These are phyloP conservation scores for Deinandra increscens DNA, from an alignment of 129 eudicot species.

Conservation along the genomic window DNA sequence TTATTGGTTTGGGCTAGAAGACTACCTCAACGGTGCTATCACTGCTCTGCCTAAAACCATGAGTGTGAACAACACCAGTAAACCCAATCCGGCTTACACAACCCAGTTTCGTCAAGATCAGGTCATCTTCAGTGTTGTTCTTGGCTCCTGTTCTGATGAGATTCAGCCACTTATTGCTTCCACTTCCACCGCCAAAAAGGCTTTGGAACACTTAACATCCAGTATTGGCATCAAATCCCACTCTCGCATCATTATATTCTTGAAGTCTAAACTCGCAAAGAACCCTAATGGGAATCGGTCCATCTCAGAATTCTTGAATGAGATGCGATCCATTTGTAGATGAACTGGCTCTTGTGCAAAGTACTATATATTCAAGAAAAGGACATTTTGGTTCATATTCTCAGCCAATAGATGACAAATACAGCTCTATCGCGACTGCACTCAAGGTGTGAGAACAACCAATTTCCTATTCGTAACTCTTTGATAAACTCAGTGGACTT, in stretches of 20 bases:
- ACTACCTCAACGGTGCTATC: conserved; percentile 17
- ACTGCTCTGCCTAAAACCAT: conserved; percentile 30
- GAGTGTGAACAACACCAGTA: neutral
- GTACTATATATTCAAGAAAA: neutral
- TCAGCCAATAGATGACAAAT: neutral
- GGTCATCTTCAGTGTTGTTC: neutral
- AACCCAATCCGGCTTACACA: neutral
- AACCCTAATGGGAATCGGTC: neutral
- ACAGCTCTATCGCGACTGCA: neutral
- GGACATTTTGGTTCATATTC: neutral
- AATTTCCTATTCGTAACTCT: no score
- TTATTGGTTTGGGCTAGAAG: neutral
- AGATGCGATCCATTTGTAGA: neutral
- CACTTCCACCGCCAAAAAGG: neutral
- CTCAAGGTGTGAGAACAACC: neutral
- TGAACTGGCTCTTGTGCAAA: neutral
- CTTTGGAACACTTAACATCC: neutral
- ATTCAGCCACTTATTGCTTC: neutral
- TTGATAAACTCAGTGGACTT: no score
- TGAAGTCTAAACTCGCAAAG: neutral
- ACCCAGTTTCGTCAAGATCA: neutral
- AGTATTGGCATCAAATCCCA: neutral
- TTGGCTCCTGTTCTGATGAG: neutral
- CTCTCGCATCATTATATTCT: neutral
- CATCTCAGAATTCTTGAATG: neutral